phyloP scores from a whole-genome alignment of 176 grass and related monocot species.

The barley (Hordeum vulgare) region MorexV3_pseudomolecules_assembly NC_058521.1:516908848-516909347 shows the following conservation, averaged over 20 bases:
- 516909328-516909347: conserved; percentile 7
- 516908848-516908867: not conserved
- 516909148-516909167: not conserved
- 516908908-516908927: not conserved
- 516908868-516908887: not conserved
- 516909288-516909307: conserved; percentile 20
- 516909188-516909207: not conserved
- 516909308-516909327: conserved; percentile 9
- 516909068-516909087: conserved; percentile 9
- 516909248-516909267: not conserved
- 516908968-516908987: conserved; percentile 4
- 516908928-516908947: not conserved
- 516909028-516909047: not conserved
- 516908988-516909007: not conserved
- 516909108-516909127: conserved; percentile 5
- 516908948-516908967: not conserved
- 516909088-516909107: conserved; percentile 14
- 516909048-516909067: not conserved
- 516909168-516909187: conserved; percentile 2
- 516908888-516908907: not conserved
- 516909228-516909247: no score
- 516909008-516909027: conserved; percentile 20
- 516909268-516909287: not conserved
- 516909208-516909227: not conserved
- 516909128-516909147: not conserved